These are phyloP conservation scores for Odonthalia washingtoniensis DNA, from an alignment of 31 red algal species.

Conservation along the genomic window DNA sequence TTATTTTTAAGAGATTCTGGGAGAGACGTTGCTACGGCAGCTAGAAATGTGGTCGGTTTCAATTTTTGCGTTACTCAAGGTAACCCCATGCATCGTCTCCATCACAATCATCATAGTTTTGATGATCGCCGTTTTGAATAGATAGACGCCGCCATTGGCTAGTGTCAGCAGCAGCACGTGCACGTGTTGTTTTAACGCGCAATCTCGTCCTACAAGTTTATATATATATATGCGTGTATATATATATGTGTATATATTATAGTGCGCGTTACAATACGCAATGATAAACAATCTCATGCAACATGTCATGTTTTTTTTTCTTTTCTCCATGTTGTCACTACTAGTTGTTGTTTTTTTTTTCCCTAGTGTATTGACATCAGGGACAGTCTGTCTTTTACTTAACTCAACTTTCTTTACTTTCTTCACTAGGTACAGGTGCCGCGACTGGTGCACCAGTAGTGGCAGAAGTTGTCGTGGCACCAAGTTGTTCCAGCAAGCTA, in stretches of 20 bases:
- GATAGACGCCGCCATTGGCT: no score
- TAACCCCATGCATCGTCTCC: background rate
- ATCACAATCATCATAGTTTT: background rate
- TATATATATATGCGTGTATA: background rate
- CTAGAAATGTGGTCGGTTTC: background rate
- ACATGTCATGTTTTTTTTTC: background rate
- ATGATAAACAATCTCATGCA: background rate
- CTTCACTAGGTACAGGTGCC: background rate
- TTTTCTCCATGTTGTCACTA: background rate
- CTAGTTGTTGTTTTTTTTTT: background rate
- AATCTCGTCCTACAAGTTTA: background rate
- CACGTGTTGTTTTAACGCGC: background rate
- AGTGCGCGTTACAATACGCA: background rate
- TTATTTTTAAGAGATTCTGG: background rate
- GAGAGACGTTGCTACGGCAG: background rate
- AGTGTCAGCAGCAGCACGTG: no score
- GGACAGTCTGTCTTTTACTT: no score
- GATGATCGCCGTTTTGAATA: background rate
- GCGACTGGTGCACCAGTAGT: background rate
- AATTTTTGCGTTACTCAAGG: background rate
- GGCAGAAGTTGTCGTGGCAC: background rate
- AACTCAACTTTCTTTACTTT: background rate
- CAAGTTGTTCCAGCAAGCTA: slow-evolving; percentile 66
- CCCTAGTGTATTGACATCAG: slow-evolving; percentile 1
- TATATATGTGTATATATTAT: background rate